Base-by-base conservation (phyloP, 1,284 basidiomycete species). In the Heterobasidion irregulare region DNA sequence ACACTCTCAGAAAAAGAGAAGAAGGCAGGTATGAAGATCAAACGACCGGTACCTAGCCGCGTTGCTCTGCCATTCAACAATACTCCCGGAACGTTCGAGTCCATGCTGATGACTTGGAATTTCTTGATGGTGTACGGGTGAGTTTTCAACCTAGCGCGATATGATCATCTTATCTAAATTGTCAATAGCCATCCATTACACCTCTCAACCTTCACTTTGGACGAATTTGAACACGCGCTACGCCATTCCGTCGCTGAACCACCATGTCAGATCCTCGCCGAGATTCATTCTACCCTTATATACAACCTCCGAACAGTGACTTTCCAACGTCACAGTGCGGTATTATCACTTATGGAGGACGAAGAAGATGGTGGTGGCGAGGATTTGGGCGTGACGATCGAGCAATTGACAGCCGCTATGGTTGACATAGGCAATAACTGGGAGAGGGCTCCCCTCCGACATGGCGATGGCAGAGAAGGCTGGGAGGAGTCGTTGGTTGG, bases 101-200 rank as follows among this genome's bases (percentile, higher is more conserved):
- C 79, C 16, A 92, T 98, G 69, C 71, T 98, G 48, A 85, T 89
- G 79, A 75, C 83, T 16, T 99, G 94, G 92, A 94, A 91, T 68
- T 97, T 97, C 69, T 72, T 98, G 61, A 86, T 91, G 57, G 86
- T 94, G 54, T 93, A 94, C 70, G 92, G 94, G 92, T 94, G 67
- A 64, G 86, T 72, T 34, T 26, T 57, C 38, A 50, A 51, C 32
- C 53, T 41, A 33, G 48, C 13, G 45, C 50, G 44, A 12, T 45
- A 2, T 8, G 8, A 18, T 6, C 10, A 10, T 32, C 2, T 47
- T 47, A 32, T n/a, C 46, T 10, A 16, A 18, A 6, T 50, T 36
- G 16, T 51, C 49, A 45, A 15, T 64, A 94, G 93, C 8, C 86
- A 90, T 78, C 86, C 94, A 2, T 76, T 99, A 13, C 84, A 88